These are phyloP conservation scores for Sphagnum contortum DNA, from an alignment of 225 moss, liverwort and hornwort species.

Conservation along the genomic window DNA sequence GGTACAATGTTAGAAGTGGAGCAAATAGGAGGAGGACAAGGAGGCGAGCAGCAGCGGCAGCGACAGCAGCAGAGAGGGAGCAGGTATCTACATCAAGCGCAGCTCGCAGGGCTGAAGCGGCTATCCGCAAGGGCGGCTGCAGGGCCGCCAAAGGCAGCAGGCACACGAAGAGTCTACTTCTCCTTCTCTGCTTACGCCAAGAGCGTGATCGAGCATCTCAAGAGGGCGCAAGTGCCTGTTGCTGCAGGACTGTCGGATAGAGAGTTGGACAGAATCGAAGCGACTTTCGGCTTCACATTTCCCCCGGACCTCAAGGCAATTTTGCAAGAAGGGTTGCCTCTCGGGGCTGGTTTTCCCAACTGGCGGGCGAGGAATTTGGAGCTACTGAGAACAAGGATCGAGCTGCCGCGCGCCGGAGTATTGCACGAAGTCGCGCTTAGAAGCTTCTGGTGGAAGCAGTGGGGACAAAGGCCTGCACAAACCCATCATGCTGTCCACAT, in stretches of 20 bases:
- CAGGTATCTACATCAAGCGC: constrained; percentile 54
- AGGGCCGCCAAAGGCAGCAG: constrained; percentile 46
- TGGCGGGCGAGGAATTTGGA: constrained; percentile 67
- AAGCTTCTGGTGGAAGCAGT: constrained; percentile 84
- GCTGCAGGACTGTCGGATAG: constrained; percentile 76
- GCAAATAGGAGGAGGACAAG: too few relatives aligned
- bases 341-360: constrained; percentile 80
- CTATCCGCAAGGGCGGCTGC: constrained; percentile 75
- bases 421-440: constrained; percentile 76
- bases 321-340: constrained; percentile 78
- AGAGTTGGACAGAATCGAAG: constrained; percentile 79
- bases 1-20: too few relatives aligned
- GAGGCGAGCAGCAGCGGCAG: neutral
- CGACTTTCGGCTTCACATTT: constrained; percentile 70
- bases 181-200: constrained; percentile 91
- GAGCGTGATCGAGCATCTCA: constrained; percentile 73
- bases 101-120: constrained; percentile 75
- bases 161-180: constrained; percentile 71
- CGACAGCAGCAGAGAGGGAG: constrained; percentile 56
- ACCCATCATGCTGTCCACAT: constrained; percentile 49
- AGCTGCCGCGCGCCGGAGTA: constrained; percentile 74
- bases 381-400: constrained; percentile 69
- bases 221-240: constrained; percentile 56
- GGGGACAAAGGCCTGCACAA: constrained; percentile 78
- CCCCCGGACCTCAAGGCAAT: constrained; percentile 87